Conservation (phyloP, 108 stramenopile genomes). For the Pseudonitzschia delicatissima region DNA sequence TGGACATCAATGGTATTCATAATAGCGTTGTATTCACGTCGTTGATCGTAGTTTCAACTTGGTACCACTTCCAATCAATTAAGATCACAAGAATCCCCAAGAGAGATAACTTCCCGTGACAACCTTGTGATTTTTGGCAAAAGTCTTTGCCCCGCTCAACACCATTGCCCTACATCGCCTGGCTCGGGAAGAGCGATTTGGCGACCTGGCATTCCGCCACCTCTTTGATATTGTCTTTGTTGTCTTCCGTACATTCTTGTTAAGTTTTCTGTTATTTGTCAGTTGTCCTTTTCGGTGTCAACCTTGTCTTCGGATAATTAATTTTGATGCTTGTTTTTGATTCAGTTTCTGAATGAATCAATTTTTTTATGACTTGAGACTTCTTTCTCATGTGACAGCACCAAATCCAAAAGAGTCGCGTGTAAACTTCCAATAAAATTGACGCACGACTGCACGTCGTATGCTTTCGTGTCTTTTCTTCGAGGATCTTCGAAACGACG, state of each 20-base stretch:
- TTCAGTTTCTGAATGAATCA: no score
- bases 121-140: slow-evolving; percentile 65
- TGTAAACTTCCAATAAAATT: no score
- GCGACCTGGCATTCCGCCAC: neutral
- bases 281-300: no score
- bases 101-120: slow-evolving; percentile 60
- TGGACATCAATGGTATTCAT: slow-evolving; percentile 80
- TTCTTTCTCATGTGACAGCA: no score
- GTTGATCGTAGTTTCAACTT: slow-evolving; percentile 59
- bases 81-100: slow-evolving; percentile 60
- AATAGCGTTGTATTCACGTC: slow-evolving; percentile 61
- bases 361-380: no score
- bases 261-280: no score
- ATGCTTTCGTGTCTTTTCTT: no score
- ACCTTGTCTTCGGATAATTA: no score
- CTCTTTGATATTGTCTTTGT: slow-evolving; percentile 7
- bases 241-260: slow-evolving; percentile 8
- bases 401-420: no score
- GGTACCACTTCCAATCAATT: slow-evolving; percentile 62
- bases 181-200: slow-evolving; percentile 39
- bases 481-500: no score
- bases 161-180: slow-evolving; percentile 41
- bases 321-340: no score
- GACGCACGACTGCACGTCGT: no score
- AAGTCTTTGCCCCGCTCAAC: slow-evolving; percentile 38